Base-by-base conservation (phyloP, 208 protist genomes). In the Phytomonas sp. region DNA sequence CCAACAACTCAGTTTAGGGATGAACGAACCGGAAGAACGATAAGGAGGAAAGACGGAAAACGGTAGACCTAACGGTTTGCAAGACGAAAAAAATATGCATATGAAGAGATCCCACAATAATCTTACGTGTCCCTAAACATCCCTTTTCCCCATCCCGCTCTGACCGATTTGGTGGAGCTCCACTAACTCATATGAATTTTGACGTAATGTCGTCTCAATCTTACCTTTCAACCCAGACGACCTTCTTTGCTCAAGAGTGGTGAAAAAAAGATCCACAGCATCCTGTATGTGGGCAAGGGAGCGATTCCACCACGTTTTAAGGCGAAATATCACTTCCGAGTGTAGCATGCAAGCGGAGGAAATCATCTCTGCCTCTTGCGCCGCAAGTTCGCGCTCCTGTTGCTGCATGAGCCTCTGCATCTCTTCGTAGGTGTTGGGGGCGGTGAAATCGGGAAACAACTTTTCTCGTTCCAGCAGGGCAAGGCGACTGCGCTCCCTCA, bases 251-350 rank as follows among this genome's bases (percentile, higher is more conserved):
- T 51, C 40, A 20, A 51, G 40, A 20, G 40, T 2, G 40, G 13
- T 51, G 13, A 51, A 51, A 17, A 51, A 51, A 51, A 51, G 40
- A 6, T 76, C 66, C 17, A 64, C 36, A 11, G 88, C 87, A 40
- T 73, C 51, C 71, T 96, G 87, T 20, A 96, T 67, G 71, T 93
- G 82, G 40, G 77, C 79, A 30, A 96, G 80, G 31, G 70, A 85
- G 30, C 76, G 66, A 73, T 96, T 96, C 88, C 91, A 96, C 86
- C 91, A 92, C 73, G 85, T 70, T 72, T 92, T 93, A 30, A 87
- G n/a, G 17, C 84, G 79, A 70, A 85, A 94, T 32, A 85, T 70
- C 28, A 80, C 72, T 65, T 96, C 91, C 23, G 76, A 86, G 75
- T 94, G 86, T 31, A 96, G 79, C 65, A 89, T 82, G 56, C 81